These are phyloP conservation scores for Leccinum longicurvipes DNA, from an alignment of 768 basidiomycete species.

Conservation along the genomic window DNA sequence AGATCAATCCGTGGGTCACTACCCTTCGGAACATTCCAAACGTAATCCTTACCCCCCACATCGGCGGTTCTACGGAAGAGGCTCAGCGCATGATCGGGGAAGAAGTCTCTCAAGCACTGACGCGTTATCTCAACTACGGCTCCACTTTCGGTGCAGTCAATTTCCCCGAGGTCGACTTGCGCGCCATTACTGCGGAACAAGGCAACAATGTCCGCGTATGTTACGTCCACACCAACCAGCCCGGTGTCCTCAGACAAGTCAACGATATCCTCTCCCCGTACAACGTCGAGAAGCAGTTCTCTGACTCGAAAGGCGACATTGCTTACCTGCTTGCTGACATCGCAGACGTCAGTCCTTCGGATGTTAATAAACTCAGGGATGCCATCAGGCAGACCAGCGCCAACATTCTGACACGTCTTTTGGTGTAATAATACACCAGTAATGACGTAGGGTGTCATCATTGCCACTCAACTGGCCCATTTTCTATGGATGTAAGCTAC, in stretches of 20 bases:
- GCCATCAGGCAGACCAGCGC: conserved; percentile 74
- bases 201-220: conserved; percentile 83
- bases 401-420: conserved; percentile 87
- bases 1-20: conserved; percentile 82
- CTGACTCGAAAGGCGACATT: conserved; percentile 91
- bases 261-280: conserved; percentile 92
- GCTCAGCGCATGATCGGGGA: conserved; percentile 97
- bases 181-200: conserved; percentile 85
- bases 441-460: background rate
- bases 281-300: conserved; percentile 99
- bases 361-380: conserved; percentile 75
- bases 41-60: conserved; percentile 96
- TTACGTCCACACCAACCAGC: conserved; percentile 93
- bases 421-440: conserved; percentile 45
- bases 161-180: conserved; percentile 97
- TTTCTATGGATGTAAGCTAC: conserved; percentile 15
- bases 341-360: conserved; percentile 77
- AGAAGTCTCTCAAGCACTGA: conserved; percentile 83
- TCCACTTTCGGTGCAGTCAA: conserved; percentile 92
- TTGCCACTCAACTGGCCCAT: conserved; percentile 53
- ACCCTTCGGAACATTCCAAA: conserved; percentile 76
- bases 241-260: conserved; percentile 91
- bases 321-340: conserved; percentile 99
- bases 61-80: conserved; percentile 98
- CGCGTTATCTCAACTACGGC: conserved; percentile 90